phyloP scores from a whole-genome alignment of 371 early-diverging fungal genomes.

The Mortierella sp. region DNA sequence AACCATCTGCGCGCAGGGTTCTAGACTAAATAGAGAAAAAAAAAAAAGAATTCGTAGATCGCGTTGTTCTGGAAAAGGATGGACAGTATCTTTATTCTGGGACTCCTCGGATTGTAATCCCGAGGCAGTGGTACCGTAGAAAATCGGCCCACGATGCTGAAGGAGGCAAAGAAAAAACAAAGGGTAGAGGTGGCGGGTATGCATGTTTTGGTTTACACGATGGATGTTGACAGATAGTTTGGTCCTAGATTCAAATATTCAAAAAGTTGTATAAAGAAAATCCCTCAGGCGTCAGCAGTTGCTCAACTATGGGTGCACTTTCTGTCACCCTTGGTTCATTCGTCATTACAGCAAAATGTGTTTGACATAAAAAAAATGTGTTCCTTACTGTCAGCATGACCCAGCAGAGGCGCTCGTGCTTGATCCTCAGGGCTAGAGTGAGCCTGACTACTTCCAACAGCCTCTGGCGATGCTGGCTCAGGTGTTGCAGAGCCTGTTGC shows the following conservation, averaged over 20 bases:
- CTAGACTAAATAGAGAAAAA: too few species aligned
- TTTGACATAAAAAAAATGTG: background rate
- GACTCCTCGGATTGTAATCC: background rate
- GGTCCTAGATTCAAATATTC: constrained; percentile 1
- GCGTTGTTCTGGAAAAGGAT: constrained; percentile 61
- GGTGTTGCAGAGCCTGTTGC: background rate
- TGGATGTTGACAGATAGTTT: constrained; percentile 20
- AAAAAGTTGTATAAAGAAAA: background rate
- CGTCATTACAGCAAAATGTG: too few species aligned
- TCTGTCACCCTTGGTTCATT: background rate
- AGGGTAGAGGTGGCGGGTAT: background rate
- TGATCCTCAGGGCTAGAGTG: background rate
- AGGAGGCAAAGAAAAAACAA: background rate
- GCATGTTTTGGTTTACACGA: constrained; percentile 1
- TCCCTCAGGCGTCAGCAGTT: too few species aligned
- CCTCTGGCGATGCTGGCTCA: background rate
- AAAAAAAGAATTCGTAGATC: too few species aligned
- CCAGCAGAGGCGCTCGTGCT: constrained; percentile 5
- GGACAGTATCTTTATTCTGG: background rate
- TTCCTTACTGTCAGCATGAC: constrained; percentile 18
- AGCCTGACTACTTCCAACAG: background rate
- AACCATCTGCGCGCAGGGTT: too few species aligned
- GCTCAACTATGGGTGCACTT: too few species aligned
- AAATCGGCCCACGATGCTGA: background rate
- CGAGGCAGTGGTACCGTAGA: background rate